These are phyloP conservation scores for Alternaria arbusti DNA, from an alignment of 2,329 filamentous ascomycete species.

Conservation along the genomic window DNA sequence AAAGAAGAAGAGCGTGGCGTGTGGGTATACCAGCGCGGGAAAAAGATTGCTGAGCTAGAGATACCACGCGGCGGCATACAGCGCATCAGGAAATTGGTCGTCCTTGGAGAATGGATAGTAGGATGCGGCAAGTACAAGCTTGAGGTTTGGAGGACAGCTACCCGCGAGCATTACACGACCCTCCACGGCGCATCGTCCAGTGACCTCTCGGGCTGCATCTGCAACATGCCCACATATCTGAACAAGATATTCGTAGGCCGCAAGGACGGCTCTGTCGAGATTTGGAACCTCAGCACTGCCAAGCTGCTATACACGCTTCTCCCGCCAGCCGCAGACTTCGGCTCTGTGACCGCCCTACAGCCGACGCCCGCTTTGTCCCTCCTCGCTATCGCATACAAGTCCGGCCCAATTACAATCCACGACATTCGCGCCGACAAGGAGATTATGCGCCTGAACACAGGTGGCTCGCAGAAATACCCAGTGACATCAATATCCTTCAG, in stretches of 20 bases:
- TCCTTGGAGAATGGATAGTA: slow-evolving; percentile 92
- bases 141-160: slow-evolving; percentile 86
- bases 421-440: slow-evolving; percentile 81
- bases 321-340: slow-evolving; percentile 73
- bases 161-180: slow-evolving; percentile 88
- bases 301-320: slow-evolving; percentile 91
- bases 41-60: slow-evolving; percentile 77
- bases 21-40: slow-evolving; percentile 92
- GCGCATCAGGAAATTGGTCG: slow-evolving; percentile 76
- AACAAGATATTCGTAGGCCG: slow-evolving; percentile 95
- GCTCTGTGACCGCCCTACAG: slow-evolving; percentile 85
- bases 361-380: slow-evolving; percentile 84
- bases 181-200: slow-evolving; percentile 67
- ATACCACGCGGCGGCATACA: slow-evolving; percentile 70
- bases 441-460: slow-evolving; percentile 72
- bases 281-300: slow-evolving; percentile 94
- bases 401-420: slow-evolving; percentile 78
- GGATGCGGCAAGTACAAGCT: slow-evolving; percentile 77
- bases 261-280: slow-evolving; percentile 87
- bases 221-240: slow-evolving; percentile 90
- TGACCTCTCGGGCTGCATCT: slow-evolving; percentile 77
- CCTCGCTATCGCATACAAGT: slow-evolving; percentile 85
- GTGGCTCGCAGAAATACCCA: slow-evolving; percentile 64
- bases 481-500: slow-evolving; percentile 89
- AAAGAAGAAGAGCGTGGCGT: slow-evolving; percentile 68